phyloP scores from a whole-genome alignment of 2,329 filamentous ascomycete species.

The Stagonosporopsis cucurbitacearum region DNA sequence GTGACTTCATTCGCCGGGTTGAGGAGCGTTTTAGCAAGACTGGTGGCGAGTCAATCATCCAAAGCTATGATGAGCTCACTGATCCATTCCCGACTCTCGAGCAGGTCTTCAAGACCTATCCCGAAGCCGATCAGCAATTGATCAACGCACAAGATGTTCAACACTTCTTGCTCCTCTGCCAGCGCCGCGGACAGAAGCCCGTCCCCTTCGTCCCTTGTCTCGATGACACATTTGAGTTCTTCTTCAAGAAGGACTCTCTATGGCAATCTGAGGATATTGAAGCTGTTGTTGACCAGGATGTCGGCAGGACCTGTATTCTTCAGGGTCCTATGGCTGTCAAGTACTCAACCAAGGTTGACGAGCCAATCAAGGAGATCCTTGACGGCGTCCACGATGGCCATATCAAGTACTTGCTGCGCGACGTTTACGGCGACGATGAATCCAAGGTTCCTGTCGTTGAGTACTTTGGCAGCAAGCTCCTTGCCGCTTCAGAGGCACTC shows the following conservation, averaged over 20 bases:
- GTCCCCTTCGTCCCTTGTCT: slow-evolving; percentile 95
- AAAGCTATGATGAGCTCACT: slow-evolving; percentile 87
- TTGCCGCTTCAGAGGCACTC: slow-evolving; percentile 67
- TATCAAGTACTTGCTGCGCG: slow-evolving; percentile 77
- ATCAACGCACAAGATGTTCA: slow-evolving; percentile 99
- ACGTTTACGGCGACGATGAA: slow-evolving; percentile 78
- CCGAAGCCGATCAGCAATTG: slow-evolving; percentile 85
- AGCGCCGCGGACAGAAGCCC: slow-evolving; percentile 91
- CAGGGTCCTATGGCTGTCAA: slow-evolving; percentile 92
- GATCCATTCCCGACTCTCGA: slow-evolving; percentile 80
- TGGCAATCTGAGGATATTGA: slow-evolving; percentile 99
- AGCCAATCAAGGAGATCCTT: slow-evolving; percentile 93
- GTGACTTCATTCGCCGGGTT: slow-evolving; percentile 94
- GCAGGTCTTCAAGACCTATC: slow-evolving; percentile 80
- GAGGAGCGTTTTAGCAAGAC: slow-evolving; percentile 92
- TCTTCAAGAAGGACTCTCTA: slow-evolving; percentile 99
- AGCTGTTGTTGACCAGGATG: slow-evolving; percentile 94
- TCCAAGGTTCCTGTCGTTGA: slow-evolving; percentile 82
- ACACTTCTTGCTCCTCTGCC: slow-evolving; percentile 92
- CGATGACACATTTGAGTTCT: slow-evolving; percentile 97
- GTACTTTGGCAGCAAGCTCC: slow-evolving; percentile 91
- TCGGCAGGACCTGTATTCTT: slow-evolving; percentile 92
- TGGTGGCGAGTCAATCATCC: slow-evolving; percentile 80
- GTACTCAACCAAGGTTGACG: slow-evolving; percentile 87
- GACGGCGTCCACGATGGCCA: slow-evolving; percentile 89